These are phyloP conservation scores for Leishmania mexicana DNA, from an alignment of 208 protist genomes.

Conservation along the genomic window DNA sequence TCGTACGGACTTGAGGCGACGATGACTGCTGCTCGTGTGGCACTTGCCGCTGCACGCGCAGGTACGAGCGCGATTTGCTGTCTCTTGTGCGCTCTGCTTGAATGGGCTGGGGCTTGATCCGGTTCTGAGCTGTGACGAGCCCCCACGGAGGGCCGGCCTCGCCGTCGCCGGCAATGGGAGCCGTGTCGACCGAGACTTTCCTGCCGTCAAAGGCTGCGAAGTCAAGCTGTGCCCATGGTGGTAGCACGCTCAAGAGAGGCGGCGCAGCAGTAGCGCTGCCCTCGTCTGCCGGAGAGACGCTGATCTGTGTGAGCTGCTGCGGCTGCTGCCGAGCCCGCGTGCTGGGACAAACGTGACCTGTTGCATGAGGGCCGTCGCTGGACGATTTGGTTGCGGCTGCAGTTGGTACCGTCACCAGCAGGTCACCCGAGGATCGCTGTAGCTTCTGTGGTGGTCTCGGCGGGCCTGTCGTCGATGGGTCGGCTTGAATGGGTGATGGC, in stretches of 20 bases:
- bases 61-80: background rate
- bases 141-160: background rate
- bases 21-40: background rate
- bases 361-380: background rate
- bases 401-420: background rate
- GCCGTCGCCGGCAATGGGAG: background rate
- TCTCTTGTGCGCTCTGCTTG: background rate
- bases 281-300: background rate
- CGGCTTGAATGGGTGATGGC: background rate
- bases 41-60: background rate
- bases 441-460: background rate
- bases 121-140: background rate
- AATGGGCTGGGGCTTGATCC: background rate
- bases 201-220: background rate
- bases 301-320: background rate
- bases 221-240: conserved; percentile 21
- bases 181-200: background rate
- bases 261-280: background rate
- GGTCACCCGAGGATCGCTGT: background rate
- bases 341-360: background rate
- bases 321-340: background rate
- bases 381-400: background rate
- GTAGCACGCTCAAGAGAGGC: conserved; percentile 3
- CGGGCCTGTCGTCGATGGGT: background rate
- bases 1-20: background rate